These are phyloP conservation scores for Leersia perrieri DNA, from an alignment of 176 grass and related monocot species.

Conservation along the genomic window DNA sequence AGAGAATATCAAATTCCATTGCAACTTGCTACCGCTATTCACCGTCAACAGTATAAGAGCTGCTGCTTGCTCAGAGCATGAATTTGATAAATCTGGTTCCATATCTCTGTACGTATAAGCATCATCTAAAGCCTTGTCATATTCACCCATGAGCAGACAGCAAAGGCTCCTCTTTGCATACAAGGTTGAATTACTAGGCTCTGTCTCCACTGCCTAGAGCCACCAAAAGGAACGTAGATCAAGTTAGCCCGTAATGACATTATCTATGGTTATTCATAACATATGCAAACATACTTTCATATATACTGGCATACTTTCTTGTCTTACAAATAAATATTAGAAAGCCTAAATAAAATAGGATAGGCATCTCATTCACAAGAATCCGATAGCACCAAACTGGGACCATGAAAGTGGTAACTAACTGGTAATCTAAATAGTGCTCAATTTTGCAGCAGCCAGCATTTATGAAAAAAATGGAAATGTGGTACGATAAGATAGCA, in stretches of 20 bases:
- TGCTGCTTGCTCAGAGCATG: background rate
- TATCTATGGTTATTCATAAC: background rate
- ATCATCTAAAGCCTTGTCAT: slow-evolving; percentile 3
- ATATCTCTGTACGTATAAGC: slow-evolving; percentile 6
- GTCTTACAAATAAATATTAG: background rate
- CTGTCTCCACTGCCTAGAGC: slow-evolving; percentile 17
- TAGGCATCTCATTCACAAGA: too few species aligned
- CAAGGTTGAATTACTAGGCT: slow-evolving; percentile 23
- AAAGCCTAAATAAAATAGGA: background rate
- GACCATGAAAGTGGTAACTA: background rate
- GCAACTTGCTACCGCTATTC: background rate
- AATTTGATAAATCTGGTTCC: background rate
- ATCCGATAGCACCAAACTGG: background rate
- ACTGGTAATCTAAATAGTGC: too few species aligned
- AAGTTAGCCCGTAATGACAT: background rate
- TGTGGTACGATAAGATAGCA: too few species aligned
- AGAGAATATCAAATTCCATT: background rate
- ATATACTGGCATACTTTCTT: background rate
- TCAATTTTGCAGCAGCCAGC: too few species aligned
- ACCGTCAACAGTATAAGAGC: slow-evolving; percentile 14
- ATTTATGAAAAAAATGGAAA: background rate
- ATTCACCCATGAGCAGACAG: slow-evolving; percentile 13
- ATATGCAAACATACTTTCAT: background rate
- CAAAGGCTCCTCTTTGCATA: slow-evolving; percentile 36
- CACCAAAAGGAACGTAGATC: background rate